These are phyloP conservation scores for Ophiocordyceps polyrhachis-furcata DNA, from an alignment of 2,329 filamentous ascomycete genomes.

Conservation along the genomic window DNA sequence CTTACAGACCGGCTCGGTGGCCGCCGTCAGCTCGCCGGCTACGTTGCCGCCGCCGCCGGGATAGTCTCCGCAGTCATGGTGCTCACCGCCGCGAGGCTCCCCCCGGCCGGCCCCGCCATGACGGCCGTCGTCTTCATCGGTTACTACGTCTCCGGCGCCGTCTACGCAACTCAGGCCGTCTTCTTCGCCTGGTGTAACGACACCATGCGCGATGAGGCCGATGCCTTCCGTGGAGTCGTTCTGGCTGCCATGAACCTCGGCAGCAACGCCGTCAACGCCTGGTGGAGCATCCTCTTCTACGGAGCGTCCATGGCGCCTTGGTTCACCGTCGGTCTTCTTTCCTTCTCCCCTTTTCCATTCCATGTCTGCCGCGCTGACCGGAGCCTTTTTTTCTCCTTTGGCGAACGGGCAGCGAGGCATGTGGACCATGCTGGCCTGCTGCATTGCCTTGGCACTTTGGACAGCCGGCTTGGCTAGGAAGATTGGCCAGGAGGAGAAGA, in stretches of 20 bases:
- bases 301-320: slow-evolving; percentile 45
- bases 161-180: slow-evolving; percentile 55
- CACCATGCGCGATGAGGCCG: slow-evolving; percentile 43
- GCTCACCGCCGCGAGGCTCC: slow-evolving; percentile 25
- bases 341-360: neutral
- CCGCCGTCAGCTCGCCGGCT: slow-evolving; percentile 45
- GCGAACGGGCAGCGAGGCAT: slow-evolving; percentile 34
- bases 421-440: slow-evolving; percentile 53
- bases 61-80: slow-evolving; percentile 44
- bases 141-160: slow-evolving; percentile 51
- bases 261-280: slow-evolving; percentile 50
- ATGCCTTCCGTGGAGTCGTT: slow-evolving; percentile 44
- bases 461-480: slow-evolving; percentile 32
- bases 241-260: slow-evolving; percentile 55
- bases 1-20: slow-evolving; percentile 46
- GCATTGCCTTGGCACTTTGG: slow-evolving; percentile 41
- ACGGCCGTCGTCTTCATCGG: slow-evolving; percentile 41
- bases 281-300: slow-evolving; percentile 59
- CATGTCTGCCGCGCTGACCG: neutral
- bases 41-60: slow-evolving; percentile 48
- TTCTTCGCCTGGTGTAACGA: slow-evolving; percentile 66
- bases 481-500: slow-evolving; percentile 4
- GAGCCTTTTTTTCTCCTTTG: neutral
- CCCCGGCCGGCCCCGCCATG: slow-evolving; percentile 17
- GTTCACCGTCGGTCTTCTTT: slow-evolving; percentile 32